Percentiles rank a stretch among this genome's conserved stretches.
Evolutionary conservation across 441 rosid genomes (phyloP).

Genomic region (Pelargonium myrrhifolium): DNA sequence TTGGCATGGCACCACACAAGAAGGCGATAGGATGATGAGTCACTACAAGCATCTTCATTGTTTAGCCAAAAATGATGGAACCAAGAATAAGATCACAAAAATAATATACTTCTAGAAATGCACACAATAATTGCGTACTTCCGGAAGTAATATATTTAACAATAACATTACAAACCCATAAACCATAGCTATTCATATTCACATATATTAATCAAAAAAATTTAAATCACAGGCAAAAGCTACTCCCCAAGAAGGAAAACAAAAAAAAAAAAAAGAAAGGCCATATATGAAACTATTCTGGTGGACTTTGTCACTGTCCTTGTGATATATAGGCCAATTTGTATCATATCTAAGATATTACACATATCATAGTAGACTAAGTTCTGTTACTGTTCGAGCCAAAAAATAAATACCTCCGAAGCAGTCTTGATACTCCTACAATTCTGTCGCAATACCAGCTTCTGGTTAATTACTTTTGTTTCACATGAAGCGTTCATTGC

Average conservation of each 20-base stretch:
- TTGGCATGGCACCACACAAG: too few species aligned
- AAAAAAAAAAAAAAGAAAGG: too few species aligned
- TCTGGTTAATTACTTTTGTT: neutral
- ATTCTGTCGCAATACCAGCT: neutral
- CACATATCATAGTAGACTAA: too few species aligned
- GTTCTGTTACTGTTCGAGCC: neutral
- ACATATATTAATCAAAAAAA: neutral
- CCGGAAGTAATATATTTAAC: neutral
- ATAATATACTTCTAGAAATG: neutral
- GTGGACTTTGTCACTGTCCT: too few species aligned
- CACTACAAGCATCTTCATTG: too few species aligned
- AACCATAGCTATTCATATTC: neutral
- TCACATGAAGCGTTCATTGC: slow-evolving; percentile 17
- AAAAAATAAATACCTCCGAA: neutral
- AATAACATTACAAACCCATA: neutral
- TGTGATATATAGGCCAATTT: too few species aligned
- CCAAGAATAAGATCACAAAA: too few species aligned
- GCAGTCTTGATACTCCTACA: neutral
- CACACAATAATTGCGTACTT: neutral
- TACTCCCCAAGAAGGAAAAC: neutral
- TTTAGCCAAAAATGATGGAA: too few species aligned
- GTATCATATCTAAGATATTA: too few species aligned
- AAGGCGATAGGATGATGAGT: too few species aligned
- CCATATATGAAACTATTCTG: too few species aligned
- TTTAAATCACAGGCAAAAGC: neutral